Evolutionary conservation across 805 yeast species (phyloP).

Genomic region (Cyberlindnera americana): DNA sequence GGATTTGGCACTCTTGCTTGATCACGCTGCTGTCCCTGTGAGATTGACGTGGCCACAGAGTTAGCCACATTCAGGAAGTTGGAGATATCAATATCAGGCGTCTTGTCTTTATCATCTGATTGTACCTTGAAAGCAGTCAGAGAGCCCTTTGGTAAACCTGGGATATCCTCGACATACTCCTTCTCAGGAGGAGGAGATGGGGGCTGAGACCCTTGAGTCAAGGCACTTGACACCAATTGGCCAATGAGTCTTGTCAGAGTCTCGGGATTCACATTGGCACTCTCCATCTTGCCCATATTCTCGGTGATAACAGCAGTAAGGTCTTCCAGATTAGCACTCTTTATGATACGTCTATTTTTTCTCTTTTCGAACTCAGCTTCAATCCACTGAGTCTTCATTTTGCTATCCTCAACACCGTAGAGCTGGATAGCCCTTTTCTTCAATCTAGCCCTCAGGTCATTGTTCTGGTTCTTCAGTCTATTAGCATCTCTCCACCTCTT

Average conservation of each 20-base stretch:
- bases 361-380: conserved; percentile 67
- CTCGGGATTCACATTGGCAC: conserved; percentile 42
- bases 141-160: conserved; percentile 30
- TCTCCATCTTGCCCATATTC: conserved; percentile 37
- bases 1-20: background rate
- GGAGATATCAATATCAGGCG: conserved; percentile 6
- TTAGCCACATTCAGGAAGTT: conserved; percentile 6
- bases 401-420: conserved; percentile 59
- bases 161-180: conserved; percentile 15
- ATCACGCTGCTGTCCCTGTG: too few species aligned
- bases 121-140: conserved; percentile 30
- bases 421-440: conserved; percentile 63
- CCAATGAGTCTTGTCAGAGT: conserved; percentile 25
- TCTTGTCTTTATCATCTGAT: conserved; percentile 3
- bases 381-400: conserved; percentile 64
- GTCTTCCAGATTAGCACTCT: conserved; percentile 33
- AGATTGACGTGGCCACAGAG: background rate
- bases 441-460: conserved; percentile 78
- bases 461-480: conserved; percentile 77
- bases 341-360: conserved; percentile 53
- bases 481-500: conserved; percentile 83
- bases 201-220: conserved; percentile 11
- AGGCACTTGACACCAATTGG: conserved; percentile 24
- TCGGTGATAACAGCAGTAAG: conserved; percentile 27
- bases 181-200: conserved; percentile 8